These are phyloP conservation scores for Fusarium oligoseptatum DNA, from an alignment of 2,329 filamentous ascomycete genomes.

Conservation along the genomic window DNA sequence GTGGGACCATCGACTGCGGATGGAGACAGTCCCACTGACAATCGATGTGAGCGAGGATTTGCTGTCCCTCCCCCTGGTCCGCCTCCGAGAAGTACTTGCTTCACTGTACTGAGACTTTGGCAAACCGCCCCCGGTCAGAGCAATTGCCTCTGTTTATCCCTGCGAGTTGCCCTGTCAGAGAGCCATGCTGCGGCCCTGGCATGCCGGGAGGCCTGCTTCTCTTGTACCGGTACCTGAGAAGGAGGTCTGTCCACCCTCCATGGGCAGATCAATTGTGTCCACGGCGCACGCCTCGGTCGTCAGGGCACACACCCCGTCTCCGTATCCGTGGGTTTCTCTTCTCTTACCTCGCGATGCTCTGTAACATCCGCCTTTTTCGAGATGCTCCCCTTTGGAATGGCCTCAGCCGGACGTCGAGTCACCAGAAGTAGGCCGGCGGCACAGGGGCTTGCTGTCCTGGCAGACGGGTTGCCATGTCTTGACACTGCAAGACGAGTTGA, in stretches of 20 bases:
- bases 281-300: slow-evolving; percentile 23
- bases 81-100: not conserved
- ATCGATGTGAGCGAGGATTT: slow-evolving; percentile 9
- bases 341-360: slow-evolving; percentile 11
- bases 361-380: slow-evolving; percentile 34
- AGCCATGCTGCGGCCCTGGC: slow-evolving; percentile 6
- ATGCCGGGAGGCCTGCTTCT: slow-evolving; percentile 7
- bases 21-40: slow-evolving; percentile 10
- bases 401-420: slow-evolving; percentile 9
- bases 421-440: not conserved
- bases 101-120: slow-evolving; percentile 21
- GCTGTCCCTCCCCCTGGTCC: slow-evolving; percentile 4
- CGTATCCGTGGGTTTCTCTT: slow-evolving; percentile 20
- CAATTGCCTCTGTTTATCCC: slow-evolving; percentile 2
- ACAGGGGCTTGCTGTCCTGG: not conserved
- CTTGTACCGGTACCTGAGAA: slow-evolving; percentile 18
- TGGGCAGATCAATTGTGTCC: slow-evolving; percentile 29
- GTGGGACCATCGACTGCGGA: slow-evolving; percentile 30
- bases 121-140: slow-evolving; percentile 5
- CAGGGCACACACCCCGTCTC: slow-evolving; percentile 19
- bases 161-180: slow-evolving; percentile 8
- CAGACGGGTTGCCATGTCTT: not conserved
- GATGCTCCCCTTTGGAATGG: slow-evolving; percentile 5
- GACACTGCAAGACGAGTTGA: not conserved
- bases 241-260: not conserved